A percentile compares a stretch with the other conserved stretches of the same genome.
These are phyloP conservation scores for Cyberlindnera petersonii DNA, from an alignment of 805 yeast genomes.

Conservation along the genomic window DNA sequence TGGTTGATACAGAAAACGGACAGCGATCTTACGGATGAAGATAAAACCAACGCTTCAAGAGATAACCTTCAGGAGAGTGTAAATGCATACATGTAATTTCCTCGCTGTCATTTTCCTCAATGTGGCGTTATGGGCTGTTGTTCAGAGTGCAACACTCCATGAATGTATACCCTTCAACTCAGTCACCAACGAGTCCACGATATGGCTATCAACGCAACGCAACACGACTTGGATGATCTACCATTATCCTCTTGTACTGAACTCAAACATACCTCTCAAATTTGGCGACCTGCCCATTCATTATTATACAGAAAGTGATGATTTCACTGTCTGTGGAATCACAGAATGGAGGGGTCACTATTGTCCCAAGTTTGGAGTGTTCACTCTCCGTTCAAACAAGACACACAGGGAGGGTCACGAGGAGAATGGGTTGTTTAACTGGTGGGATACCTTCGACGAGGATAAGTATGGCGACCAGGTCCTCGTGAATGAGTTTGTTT, in stretches of 20 bases:
- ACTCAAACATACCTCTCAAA: constrained; percentile 8
- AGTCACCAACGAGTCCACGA: neutral
- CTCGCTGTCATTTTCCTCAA: too few species aligned
- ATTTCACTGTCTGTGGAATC: constrained; percentile 16
- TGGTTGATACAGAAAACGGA: too few species aligned
- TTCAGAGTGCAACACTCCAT: constrained; percentile 3
- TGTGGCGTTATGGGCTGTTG: too few species aligned
- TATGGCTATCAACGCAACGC: constrained; percentile 6
- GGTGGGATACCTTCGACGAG: constrained; percentile 15
- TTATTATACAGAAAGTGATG: constrained; percentile 8
- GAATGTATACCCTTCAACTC: constrained; percentile 3
- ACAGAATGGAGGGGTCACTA: constrained; percentile 9
- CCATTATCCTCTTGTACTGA: constrained; percentile 7
- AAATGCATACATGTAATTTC: too few species aligned
- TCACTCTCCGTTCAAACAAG: constrained; percentile 10
- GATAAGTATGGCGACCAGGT: constrained; percentile 8
- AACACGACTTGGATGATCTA: constrained; percentile 13
- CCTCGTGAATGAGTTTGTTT: constrained; percentile 11
- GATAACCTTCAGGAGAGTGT: too few species aligned
- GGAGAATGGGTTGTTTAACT: constrained; percentile 1
- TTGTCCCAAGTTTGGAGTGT: constrained; percentile 12
- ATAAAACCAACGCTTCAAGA: too few species aligned
- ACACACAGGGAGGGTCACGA: neutral
- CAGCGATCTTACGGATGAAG: too few species aligned
- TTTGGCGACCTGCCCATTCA: constrained; percentile 11